Conservation (phyloP, 176 grass and related monocot species). For the Cocos nucifera region DNA sequence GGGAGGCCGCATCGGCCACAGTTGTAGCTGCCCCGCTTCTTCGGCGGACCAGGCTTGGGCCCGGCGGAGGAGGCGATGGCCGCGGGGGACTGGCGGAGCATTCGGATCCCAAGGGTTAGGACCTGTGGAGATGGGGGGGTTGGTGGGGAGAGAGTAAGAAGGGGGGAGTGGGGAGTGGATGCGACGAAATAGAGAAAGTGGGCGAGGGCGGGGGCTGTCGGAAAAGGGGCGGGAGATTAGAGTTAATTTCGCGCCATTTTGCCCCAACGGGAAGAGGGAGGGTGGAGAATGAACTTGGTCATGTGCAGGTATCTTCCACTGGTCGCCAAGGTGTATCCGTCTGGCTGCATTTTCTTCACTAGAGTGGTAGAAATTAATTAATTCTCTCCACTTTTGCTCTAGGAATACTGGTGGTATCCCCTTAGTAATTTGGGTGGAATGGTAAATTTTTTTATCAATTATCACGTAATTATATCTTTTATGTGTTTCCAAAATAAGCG, state of each 20-base stretch:
- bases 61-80: background rate
- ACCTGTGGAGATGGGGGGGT: conserved; percentile 10
- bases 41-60: conserved; percentile 21
- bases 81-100: conserved; percentile 16
- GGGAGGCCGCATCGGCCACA: conserved; percentile 78
- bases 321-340: no score
- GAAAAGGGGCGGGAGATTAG: conserved; percentile 20
- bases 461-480: no score
- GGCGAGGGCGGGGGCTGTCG: conserved; percentile 29
- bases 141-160: background rate
- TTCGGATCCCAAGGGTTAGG: conserved; percentile 15
- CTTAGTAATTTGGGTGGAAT: no score
- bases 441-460: no score
- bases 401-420: no score
- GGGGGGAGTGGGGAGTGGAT: background rate
- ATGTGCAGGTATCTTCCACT: no score
- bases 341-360: no score
- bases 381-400: no score
- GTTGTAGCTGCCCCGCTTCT: conserved; percentile 83
- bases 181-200: conserved; percentile 22
- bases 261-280: background rate
- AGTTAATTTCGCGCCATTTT: conserved; percentile 14
- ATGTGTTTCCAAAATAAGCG: no score
- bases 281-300: no score
- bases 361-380: no score